Conservation (phyloP, 225 moss, liverwort and hornwort species). For the Physcomitrium patens region DNA sequence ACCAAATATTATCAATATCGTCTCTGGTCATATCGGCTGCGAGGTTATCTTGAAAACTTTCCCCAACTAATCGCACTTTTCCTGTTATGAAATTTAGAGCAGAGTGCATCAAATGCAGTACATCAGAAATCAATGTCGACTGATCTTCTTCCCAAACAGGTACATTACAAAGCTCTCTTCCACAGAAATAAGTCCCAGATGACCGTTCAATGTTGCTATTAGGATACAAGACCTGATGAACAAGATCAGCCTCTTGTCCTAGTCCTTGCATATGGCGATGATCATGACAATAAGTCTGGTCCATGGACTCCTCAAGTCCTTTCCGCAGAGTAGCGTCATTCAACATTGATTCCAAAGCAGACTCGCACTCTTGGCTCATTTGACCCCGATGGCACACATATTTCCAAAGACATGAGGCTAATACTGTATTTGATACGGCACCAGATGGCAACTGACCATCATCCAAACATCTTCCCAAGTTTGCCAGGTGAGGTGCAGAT, state of each 20-base stretch:
- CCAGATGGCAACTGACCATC: slow-evolving; percentile 33
- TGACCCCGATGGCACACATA: slow-evolving; percentile 50
- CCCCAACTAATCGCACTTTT: slow-evolving; percentile 42
- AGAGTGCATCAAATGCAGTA: slow-evolving; percentile 80
- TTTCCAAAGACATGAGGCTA: slow-evolving; percentile 60
- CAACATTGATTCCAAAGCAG: slow-evolving; percentile 56
- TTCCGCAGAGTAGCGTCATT: slow-evolving; percentile 53
- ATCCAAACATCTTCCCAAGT: slow-evolving; percentile 28
- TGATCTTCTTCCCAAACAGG: slow-evolving; percentile 57
- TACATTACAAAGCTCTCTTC: slow-evolving; percentile 38
- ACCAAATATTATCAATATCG: slow-evolving; percentile 38
- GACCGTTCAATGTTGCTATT: slow-evolving; percentile 49
- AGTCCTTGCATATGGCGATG: slow-evolving; percentile 36
- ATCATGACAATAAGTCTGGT: slow-evolving; percentile 46
- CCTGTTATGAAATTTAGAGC: slow-evolving; percentile 63
- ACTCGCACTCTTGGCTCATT: slow-evolving; percentile 61
- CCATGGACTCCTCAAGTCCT: slow-evolving; percentile 53
- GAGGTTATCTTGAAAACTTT: slow-evolving; percentile 26
- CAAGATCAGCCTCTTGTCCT: slow-evolving; percentile 34
- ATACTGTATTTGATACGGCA: slow-evolving; percentile 39
- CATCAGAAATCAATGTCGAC: slow-evolving; percentile 54
- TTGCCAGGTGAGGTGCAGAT: slow-evolving; percentile 56
- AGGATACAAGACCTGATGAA: slow-evolving; percentile 15
- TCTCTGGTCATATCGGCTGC: slow-evolving; percentile 28
- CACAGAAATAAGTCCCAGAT: slow-evolving; percentile 44